Percentiles rank a stretch among this genome's conserved stretches.
Evolutionary conservation across 805 yeast genomes (phyloP).

Genomic region (Pichia rugopelliculosa): DNA sequence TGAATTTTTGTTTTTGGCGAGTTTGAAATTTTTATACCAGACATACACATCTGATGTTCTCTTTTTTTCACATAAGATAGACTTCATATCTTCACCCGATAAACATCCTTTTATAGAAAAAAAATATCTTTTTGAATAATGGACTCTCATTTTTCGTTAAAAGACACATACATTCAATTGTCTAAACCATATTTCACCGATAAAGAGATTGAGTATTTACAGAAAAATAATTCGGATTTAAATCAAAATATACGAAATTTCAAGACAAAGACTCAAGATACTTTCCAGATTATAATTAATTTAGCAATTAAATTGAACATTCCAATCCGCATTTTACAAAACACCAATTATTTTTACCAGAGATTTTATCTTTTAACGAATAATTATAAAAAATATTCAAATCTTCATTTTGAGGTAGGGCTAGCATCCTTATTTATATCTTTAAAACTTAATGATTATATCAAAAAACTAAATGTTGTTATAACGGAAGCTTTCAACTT

Average conservation of each 20-base stretch:
- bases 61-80: too few relatives aligned
- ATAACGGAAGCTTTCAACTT: constrained; percentile 38
- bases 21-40: neutral
- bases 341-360: constrained; percentile 68
- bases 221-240: constrained; percentile 15
- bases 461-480: constrained; percentile 64
- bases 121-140: neutral
- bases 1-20: too few relatives aligned
- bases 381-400: constrained; percentile 42
- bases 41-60: neutral
- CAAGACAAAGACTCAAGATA: constrained; percentile 26
- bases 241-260: constrained; percentile 19
- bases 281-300: constrained; percentile 47
- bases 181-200: constrained; percentile 29
- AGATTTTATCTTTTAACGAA: constrained; percentile 56
- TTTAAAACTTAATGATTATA: constrained; percentile 74
- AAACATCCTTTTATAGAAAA: too few relatives aligned
- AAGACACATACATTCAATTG: constrained; percentile 20
- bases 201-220: constrained; percentile 22
- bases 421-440: constrained; percentile 64
- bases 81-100: too few relatives aligned
- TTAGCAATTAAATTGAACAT: constrained; percentile 48
- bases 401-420: constrained; percentile 50
- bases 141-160: neutral
- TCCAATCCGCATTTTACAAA: constrained; percentile 63